Base-by-base conservation (phyloP, 352 stramenopile genomes). In the Pythium dissotocum region DNA sequence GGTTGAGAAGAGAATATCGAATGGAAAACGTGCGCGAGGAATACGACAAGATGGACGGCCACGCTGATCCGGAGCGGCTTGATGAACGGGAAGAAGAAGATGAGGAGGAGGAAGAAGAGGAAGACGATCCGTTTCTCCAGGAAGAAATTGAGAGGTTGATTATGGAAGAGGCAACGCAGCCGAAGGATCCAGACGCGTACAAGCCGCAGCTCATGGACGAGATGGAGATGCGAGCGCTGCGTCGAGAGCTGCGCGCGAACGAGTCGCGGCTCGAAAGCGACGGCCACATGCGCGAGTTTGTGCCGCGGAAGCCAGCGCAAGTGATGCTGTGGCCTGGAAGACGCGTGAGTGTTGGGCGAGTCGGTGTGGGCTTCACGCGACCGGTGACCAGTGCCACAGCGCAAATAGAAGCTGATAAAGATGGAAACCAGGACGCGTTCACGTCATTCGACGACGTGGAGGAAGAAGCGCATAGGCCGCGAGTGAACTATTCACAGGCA, bases 181-280 rank as follows among this genome's bases (percentile, higher is more conserved):
- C 26, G 6, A 16, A 44, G 2, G 55, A 78, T 10, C 61, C 65
- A 24, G 67, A 76, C 2, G 58, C 40, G 13, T 90, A 89, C 59
- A 76, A 63, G 4, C 70, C 79, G 14, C 77, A 85, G 59, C 60
- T 89, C 46, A 90, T 91, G 83, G 79, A 91, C 60, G 78, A 67
- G 6, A 58, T 70, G 14, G 79, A 78, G 46, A 87, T 90, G 61
- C 69, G 73, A 4, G 38, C 66, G 38, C 58, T 91, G 55, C 77
- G 80, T n/a, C 55, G 54, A 46, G 65, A 75, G 16, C 58, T 90
- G 24, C 58, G 61, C 2, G 76, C 79, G 12, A 84, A 64, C 14
- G 77, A 88, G 44, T 51, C 60, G 2, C 75, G 82, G 21, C 68
- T 90, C 13, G 55, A 75, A 38, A 67, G 70, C 24, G 71, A 89